Evolutionary conservation across 106 monocot genomes (phyloP), one percentile per base, ranked within the genome.

Genomic region (Acanthochlamys bracteata): DNA sequence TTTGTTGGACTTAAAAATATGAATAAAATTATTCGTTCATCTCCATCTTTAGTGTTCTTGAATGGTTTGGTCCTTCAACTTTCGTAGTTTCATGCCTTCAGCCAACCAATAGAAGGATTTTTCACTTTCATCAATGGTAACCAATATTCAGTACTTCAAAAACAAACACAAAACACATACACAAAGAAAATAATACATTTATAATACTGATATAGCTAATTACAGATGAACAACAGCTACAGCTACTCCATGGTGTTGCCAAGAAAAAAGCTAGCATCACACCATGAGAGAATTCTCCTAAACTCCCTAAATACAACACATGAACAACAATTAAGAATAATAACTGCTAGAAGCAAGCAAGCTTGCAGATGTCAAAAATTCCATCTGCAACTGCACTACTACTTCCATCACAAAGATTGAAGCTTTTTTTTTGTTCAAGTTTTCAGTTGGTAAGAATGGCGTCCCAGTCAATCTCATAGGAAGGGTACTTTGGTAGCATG

Each of bases 401-500:
- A 59, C 24, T 3, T 33, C 6, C 33, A 33, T 33, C 33, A 33
- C 33, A 33, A 33, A 33, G 33, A 33, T 33, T 33, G 33, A 33
- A 33, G 33, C 33, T 33, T 33, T 33, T 17, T 49, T 49, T 14
- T 14, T 4, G 13, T 45, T 45, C 13, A 7, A 45, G 43, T 9
- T 6, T 3, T 11, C 51, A 26, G 25, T 56, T 70, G 20, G 76
- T 55, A 25, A 81, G 75, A 25, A 82, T 76, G 24, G 76, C 60
- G 40, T 77, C 82, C 82, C 82, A 82, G 39, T 82, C 82, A 11
- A 82, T 77, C 49, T 82, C 82, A 72, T 56, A 77, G 11, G 82
- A 82, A 11, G 76, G 82, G 57, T 66, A 82, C 70, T 77, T 82
- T 26, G 51, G 33, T 45, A 82, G 55, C 69, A 70, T 12, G 21